Conservation (phyloP, 1,139 yeast genomes). For the Debaryomyces udenii region DNA sequence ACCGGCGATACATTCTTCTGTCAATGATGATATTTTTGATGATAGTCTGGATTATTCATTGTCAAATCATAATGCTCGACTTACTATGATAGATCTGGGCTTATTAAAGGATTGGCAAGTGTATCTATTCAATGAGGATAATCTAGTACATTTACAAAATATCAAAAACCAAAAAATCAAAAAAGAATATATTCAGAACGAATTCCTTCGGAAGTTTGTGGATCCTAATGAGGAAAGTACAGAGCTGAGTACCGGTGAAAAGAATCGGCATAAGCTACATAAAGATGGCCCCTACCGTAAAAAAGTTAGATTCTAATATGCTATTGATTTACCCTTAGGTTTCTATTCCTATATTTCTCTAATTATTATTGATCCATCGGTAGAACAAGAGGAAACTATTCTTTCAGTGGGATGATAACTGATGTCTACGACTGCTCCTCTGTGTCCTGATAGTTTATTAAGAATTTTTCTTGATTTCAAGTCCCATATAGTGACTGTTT, state of each 20-base stretch:
- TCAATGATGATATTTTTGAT: conserved; percentile 11
- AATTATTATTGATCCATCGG: conserved; percentile 53
- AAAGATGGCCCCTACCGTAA: conserved; percentile 17
- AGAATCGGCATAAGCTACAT: conserved; percentile 4
- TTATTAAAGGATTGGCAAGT: conserved; percentile 40
- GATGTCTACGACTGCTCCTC: conserved; percentile 63
- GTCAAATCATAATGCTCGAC: conserved; percentile 23
- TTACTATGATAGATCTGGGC: conserved; percentile 9
- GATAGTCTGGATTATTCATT: conserved; percentile 26
- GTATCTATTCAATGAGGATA: conserved; percentile 48
- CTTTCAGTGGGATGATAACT: conserved; percentile 45
- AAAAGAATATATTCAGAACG: conserved; percentile 25
- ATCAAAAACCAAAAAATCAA: conserved; percentile 27
- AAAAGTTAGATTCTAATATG: conserved; percentile 28
- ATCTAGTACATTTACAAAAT: conserved; percentile 37
- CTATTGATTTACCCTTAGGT: conserved; percentile 2
- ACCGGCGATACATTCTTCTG: conserved; percentile 16
- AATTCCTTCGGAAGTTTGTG: conserved; percentile 24
- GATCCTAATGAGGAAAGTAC: conserved; percentile 17
- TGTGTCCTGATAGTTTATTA: conserved; percentile 60
- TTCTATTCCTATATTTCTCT: conserved; percentile 29
- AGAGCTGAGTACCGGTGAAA: conserved; percentile 16
- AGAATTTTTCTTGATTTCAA: conserved; percentile 49
- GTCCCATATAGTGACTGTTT: conserved; percentile 64
- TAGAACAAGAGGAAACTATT: conserved; percentile 48